Base-by-base conservation (phyloP, 805 yeast genomes). In the Ogataea angusta region DNA sequence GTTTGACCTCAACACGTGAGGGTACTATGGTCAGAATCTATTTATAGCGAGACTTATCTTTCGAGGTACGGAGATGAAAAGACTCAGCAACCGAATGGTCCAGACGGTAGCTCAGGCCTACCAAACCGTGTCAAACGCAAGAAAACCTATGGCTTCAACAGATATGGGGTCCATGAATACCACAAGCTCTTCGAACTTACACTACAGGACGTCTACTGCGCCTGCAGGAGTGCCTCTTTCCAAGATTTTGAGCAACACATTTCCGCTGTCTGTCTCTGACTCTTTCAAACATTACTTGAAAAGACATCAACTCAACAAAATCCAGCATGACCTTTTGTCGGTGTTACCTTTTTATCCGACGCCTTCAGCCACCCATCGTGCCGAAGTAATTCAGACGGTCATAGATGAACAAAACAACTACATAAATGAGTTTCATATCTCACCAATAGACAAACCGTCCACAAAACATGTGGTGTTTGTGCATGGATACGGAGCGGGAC, bases 401-500 rank as follows among this genome's bases (percentile, higher is more conserved):
- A 67, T 85, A 9, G 80, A 78, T 31, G 53, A 67, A 13, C 33
- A 49, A 10, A 58, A 53, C 1, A 66, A 78, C 21, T 76, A 65
- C 52, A 81, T 90, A 43, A 91, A 90, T 63, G 98, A 91, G 63
- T 79, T 89, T 44, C 73, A 67, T 46, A 74, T 90, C 23, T 47
- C 70, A 50, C 75, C 84, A 3, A 40, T 41, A 19, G 36, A 42
- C 34, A 19, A 36, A 24, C 1, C 28, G 27, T 40, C 48, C 6
- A 49, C 47, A 18, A 64, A 61, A 40, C 85, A 80, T 60, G 61
- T 89, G 17, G 87, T 93, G 2, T 62, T 91, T 46, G 64, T 93
- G 4, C 99, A 91, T 62, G 99, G 99, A 0, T 89, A 88, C 57
- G 96, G 95, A 2, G 95, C 98, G 0, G 86, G 95, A 1, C 74